Conservation (phyloP, 495 filamentous ascomycete genomes). For the Bathelium albidoporum region DNA sequence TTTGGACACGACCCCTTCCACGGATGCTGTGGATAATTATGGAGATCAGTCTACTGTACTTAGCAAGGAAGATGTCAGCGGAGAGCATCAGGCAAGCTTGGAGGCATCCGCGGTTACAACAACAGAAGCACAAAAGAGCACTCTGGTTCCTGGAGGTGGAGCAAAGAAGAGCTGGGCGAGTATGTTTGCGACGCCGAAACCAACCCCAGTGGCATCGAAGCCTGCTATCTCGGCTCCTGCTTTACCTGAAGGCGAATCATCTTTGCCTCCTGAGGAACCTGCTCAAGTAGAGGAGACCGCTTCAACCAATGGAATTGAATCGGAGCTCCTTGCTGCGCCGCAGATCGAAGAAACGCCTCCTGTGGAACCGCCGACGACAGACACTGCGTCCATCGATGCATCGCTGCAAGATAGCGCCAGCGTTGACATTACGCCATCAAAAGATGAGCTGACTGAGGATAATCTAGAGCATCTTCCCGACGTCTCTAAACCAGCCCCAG, state of each 20-base stretch:
- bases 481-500: conserved; percentile 59
- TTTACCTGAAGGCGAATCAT: conserved; percentile 7
- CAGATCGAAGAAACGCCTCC: conserved; percentile 12
- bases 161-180: conserved; percentile 55
- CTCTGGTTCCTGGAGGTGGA: conserved; percentile 35
- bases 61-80: conserved; percentile 13
- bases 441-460: conserved; percentile 76
- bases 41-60: conserved; percentile 25
- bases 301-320: neutral
- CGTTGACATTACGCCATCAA: conserved; percentile 47
- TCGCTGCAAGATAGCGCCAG: conserved; percentile 23
- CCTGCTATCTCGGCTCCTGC: conserved; percentile 18
- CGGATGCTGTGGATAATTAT: conserved; percentile 16
- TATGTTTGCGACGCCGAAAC: conserved; percentile 45
- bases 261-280: neutral
- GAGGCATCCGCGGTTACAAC: conserved; percentile 27
- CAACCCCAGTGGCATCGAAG: conserved; percentile 27
- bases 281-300: conserved; percentile 18
- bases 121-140: conserved; percentile 35
- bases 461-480: conserved; percentile 88
- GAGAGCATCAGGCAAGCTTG: conserved; percentile 10
- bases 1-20: conserved; percentile 22
- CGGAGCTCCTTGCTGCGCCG: conserved; percentile 4
- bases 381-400: conserved; percentile 8
- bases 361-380: conserved; percentile 16